Conservation (phyloP, 768 basidiomycete species). For the Kwoniella mangroviensis region DNA sequence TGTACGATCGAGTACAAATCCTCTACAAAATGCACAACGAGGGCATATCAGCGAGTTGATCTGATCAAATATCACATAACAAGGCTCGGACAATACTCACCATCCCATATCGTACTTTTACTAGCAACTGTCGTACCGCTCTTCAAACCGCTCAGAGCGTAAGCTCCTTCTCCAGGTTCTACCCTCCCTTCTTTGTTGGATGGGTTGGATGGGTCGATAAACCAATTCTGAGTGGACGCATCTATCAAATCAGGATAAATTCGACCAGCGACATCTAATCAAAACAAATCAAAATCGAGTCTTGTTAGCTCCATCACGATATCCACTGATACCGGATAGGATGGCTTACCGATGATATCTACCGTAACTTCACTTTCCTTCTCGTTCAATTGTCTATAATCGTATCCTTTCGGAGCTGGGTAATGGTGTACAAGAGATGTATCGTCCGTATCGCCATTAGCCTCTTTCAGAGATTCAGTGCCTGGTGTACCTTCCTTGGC, state of each 20-base stretch:
- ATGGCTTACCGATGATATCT: constrained; percentile 48
- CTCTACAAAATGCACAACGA: constrained; percentile 4
- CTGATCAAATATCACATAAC: not conserved
- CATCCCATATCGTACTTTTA: constrained; percentile 39
- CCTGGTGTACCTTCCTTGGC: constrained; percentile 10
- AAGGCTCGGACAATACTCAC: constrained; percentile 27
- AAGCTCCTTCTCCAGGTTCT: constrained; percentile 23
- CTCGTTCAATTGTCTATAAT: constrained; percentile 44
- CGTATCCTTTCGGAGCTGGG: constrained; percentile 32
- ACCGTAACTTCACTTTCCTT: constrained; percentile 40
- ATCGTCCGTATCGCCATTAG: not conserved
- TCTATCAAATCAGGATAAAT: constrained; percentile 45
- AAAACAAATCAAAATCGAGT: not conserved
- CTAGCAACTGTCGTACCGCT: constrained; percentile 25
- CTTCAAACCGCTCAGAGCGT: constrained; percentile 33
- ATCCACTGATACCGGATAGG: not conserved
- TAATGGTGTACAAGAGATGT: constrained; percentile 17
- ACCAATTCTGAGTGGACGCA: constrained; percentile 33
- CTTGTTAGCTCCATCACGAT: not conserved
- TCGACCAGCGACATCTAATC: constrained; percentile 49
- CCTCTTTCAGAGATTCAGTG: not conserved
- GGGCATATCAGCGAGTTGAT: not conserved
- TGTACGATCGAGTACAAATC: constrained; percentile 28
- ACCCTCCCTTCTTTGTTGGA: constrained; percentile 17
- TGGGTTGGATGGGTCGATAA: constrained; percentile 19